Conservation (phyloP, 1,139 yeast genomes). For the Geotrichum klebahnii region DNA sequence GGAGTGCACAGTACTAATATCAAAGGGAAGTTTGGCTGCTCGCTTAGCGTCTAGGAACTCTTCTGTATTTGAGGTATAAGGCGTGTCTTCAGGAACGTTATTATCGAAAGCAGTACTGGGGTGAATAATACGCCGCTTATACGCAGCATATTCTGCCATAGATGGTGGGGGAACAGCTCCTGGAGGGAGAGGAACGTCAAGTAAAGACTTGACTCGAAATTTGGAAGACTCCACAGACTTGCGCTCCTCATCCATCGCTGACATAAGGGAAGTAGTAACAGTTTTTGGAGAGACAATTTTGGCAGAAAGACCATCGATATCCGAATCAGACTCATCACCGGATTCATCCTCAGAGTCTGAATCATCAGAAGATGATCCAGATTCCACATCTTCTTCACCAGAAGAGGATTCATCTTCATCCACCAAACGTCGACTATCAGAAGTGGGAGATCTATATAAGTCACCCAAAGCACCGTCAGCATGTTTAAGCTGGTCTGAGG, state of each 20-base stretch:
- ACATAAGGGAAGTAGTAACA: slow-evolving; percentile 42
- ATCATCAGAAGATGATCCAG: slow-evolving; percentile 36
- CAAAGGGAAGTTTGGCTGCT: slow-evolving; percentile 58
- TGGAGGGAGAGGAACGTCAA: slow-evolving; percentile 39
- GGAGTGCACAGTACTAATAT: slow-evolving; percentile 61
- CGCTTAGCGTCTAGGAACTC: slow-evolving; percentile 62
- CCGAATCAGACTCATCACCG: slow-evolving; percentile 40
- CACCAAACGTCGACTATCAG: slow-evolving; percentile 22
- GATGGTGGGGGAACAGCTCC: slow-evolving; percentile 48
- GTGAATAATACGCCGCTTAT: slow-evolving; percentile 45
- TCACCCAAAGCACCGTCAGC: slow-evolving; percentile 32
- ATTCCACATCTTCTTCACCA: slow-evolving; percentile 25
- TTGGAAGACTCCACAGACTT: slow-evolving; percentile 28
- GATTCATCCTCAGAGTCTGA: slow-evolving; percentile 55
- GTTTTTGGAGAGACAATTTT: slow-evolving; percentile 32
- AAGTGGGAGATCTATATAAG: slow-evolving; percentile 22
- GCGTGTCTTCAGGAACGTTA: slow-evolving; percentile 40
- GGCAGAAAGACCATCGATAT: slow-evolving; percentile 21
- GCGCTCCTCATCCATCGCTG: slow-evolving; percentile 35
- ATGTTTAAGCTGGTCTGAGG: slow-evolving; percentile 27
- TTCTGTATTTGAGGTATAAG: slow-evolving; percentile 69
- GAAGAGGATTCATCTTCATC: slow-evolving; percentile 23
- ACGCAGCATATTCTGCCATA: slow-evolving; percentile 48
- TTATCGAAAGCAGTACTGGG: slow-evolving; percentile 40
- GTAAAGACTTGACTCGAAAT: slow-evolving; percentile 39